Conservation (phyloP, 768 basidiomycete genomes). For the Phaeolepiota aurea region DNA sequence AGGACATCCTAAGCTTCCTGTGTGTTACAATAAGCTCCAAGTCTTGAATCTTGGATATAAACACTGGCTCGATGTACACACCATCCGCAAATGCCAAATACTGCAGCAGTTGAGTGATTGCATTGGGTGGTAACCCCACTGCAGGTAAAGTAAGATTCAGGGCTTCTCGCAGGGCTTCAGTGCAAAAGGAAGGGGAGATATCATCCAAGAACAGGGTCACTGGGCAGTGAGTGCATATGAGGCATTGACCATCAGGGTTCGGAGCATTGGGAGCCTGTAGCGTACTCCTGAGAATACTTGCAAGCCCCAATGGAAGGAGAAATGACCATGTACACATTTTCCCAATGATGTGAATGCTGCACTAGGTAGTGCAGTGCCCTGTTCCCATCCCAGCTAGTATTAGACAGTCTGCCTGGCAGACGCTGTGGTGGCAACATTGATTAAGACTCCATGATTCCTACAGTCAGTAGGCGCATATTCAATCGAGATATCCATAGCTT, state of each 20-base stretch:
- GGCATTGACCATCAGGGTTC: constrained; percentile 4
- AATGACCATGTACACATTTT: constrained; percentile 6
- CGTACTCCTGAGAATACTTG: constrained; percentile 2
- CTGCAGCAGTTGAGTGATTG: not conserved
- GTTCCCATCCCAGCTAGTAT: constrained; percentile 6
- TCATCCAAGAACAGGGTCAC: not conserved
- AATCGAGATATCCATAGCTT: constrained; percentile 6
- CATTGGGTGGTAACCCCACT: not conserved
- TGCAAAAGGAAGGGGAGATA: not conserved
- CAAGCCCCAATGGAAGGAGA: constrained; percentile 6
- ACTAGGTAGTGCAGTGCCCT: constrained; percentile 4
- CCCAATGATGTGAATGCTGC: constrained; percentile 6
- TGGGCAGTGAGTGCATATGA: constrained; percentile 3
- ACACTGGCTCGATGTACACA: not conserved
- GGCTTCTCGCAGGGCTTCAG: not conserved
- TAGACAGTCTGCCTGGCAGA: no score
- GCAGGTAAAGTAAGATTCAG: not conserved
- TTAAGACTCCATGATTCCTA: constrained; percentile 6
- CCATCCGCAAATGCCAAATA: not conserved
- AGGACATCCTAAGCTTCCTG: not conserved
- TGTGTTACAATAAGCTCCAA: not conserved
- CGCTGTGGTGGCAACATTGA: constrained; percentile 2
- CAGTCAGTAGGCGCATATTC: constrained; percentile 6
- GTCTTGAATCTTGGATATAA: not conserved
- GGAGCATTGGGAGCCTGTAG: constrained; percentile 6